A percentile compares a stretch with the other conserved stretches of the same genome.
phyloP scores from a whole-genome alignment of 345 rosid genomes.

The Lepidium didymum region DNA sequence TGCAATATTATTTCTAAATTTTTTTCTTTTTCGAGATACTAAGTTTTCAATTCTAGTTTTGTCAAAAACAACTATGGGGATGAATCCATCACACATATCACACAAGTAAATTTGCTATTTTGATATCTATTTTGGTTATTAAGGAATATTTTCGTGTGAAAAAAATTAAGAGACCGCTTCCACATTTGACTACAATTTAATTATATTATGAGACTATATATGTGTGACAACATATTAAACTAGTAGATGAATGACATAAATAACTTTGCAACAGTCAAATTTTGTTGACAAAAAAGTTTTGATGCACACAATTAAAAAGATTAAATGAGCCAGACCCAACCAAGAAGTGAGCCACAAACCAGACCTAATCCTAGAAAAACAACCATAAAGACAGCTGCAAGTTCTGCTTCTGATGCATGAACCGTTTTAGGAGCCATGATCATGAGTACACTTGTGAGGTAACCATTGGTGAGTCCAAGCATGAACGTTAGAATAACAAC shows the following conservation, averaged over 20 bases:
- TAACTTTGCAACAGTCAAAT: neutral
- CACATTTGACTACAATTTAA: neutral
- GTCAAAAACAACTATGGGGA: no score
- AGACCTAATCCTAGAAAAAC: slow-evolving; percentile 74
- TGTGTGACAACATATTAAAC: neutral
- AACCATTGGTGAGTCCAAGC: slow-evolving; percentile 81
- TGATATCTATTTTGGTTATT: no score
- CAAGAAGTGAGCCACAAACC: slow-evolving; percentile 66
- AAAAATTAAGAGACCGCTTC: neutral
- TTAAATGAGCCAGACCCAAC: slow-evolving; percentile 83
- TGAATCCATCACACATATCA: no score
- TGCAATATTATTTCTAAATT: no score
- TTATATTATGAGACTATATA: neutral
- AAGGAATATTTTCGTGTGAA: no score
- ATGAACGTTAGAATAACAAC: slow-evolving; percentile 55
- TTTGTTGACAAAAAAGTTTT: neutral
- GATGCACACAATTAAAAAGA: neutral
- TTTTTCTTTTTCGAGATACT: no score
- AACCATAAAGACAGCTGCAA: slow-evolving; percentile 67
- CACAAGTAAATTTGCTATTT: no score
- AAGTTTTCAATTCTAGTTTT: no score
- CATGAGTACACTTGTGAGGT: slow-evolving; percentile 83
- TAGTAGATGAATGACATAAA: neutral
- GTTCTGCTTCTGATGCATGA: slow-evolving; percentile 60
- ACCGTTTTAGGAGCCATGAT: slow-evolving; percentile 71